Evolutionary conservation across 768 basidiomycete species (phyloP).

Genomic region (Coprinopsis marcescibilis): DNA sequence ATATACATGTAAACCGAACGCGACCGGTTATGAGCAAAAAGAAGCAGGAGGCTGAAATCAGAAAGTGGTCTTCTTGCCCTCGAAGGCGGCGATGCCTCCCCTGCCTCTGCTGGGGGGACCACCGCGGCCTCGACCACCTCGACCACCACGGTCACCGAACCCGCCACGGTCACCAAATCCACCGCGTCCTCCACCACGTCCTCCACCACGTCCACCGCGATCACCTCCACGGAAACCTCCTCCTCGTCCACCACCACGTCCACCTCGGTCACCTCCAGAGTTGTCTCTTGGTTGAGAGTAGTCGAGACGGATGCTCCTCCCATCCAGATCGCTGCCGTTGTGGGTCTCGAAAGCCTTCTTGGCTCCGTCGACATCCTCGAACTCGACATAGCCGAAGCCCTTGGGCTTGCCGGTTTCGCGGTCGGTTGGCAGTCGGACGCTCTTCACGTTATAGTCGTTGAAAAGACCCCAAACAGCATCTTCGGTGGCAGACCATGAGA

Average conservation of each 20-base stretch:
- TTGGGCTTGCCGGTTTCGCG: constrained; percentile 86
- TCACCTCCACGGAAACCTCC: constrained; percentile 38
- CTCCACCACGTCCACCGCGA: constrained; percentile 30
- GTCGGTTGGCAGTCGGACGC: constrained; percentile 88
- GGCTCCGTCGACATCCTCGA: constrained; percentile 72
- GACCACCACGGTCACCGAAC: constrained; percentile 30
- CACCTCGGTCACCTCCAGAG: constrained; percentile 45
- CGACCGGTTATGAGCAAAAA: constrained; percentile 5
- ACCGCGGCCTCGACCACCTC: constrained; percentile 28
- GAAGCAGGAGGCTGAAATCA: constrained; percentile 15
- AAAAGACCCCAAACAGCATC: constrained; percentile 89
- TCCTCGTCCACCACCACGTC: constrained; percentile 41
- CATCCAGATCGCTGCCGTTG: constrained; percentile 72
- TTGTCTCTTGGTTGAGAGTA: constrained; percentile 77
- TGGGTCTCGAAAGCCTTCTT: constrained; percentile 72
- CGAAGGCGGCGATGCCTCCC: constrained; percentile 58
- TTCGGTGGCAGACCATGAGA: constrained; percentile 75
- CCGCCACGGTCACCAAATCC: constrained; percentile 32
- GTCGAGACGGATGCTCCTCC: constrained; percentile 77
- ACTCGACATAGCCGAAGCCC: constrained; percentile 97
- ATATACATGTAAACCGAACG: background rate
- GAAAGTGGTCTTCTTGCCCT: constrained; percentile 69
- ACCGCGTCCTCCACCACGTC: constrained; percentile 33
- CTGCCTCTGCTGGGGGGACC: constrained; percentile 37
- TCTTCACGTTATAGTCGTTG: constrained; percentile 83